phyloP scores from a whole-genome alignment of 1,139 yeast species.

The Hemisphaericaspora lyxosophila region DNA sequence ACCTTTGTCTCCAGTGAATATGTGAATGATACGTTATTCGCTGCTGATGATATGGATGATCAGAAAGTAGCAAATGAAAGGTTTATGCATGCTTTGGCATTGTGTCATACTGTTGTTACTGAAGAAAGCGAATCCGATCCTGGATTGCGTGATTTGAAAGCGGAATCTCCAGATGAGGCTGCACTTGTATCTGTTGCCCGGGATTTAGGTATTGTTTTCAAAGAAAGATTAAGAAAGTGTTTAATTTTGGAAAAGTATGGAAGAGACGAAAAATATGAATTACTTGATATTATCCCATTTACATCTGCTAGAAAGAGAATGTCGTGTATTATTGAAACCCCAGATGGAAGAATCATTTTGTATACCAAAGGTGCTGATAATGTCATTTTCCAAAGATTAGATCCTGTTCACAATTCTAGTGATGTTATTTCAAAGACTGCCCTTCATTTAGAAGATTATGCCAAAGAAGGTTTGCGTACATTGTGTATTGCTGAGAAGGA shows the following conservation, averaged over 20 bases:
- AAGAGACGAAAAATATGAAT: slow-evolving; percentile 62
- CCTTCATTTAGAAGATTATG: slow-evolving; percentile 83
- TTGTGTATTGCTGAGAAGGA: slow-evolving; percentile 87
- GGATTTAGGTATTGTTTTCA: slow-evolving; percentile 84
- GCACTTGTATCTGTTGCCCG: slow-evolving; percentile 93
- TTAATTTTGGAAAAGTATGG: slow-evolving; percentile 76
- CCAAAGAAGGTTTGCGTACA: slow-evolving; percentile 96
- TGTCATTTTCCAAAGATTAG: slow-evolving; percentile 75
- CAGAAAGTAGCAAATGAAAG: slow-evolving; percentile 69
- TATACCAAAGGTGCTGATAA: slow-evolving; percentile 95
- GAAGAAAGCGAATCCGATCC: slow-evolving; percentile 62
- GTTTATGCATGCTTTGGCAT: slow-evolving; percentile 83
- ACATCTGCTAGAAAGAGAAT: slow-evolving; percentile 86
- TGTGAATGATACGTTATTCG: slow-evolving; percentile 35
- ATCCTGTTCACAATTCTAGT: slow-evolving; percentile 32
- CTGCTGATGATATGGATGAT: slow-evolving; percentile 45
- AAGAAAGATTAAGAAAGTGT: slow-evolving; percentile 71
- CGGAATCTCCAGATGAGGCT: slow-evolving; percentile 98
- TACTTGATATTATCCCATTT: slow-evolving; percentile 78
- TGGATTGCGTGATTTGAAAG: slow-evolving; percentile 61
- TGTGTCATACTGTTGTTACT: slow-evolving; percentile 90
- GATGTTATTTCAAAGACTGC: slow-evolving; percentile 54
- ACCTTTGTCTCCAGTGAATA: slow-evolving; percentile 77
- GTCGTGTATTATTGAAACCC: slow-evolving; percentile 52
- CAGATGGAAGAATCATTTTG: slow-evolving; percentile 53